Evolutionary conservation across 2,329 filamentous ascomycete species (phyloP).

Genomic region (Sphaerulina populicola): DNA sequence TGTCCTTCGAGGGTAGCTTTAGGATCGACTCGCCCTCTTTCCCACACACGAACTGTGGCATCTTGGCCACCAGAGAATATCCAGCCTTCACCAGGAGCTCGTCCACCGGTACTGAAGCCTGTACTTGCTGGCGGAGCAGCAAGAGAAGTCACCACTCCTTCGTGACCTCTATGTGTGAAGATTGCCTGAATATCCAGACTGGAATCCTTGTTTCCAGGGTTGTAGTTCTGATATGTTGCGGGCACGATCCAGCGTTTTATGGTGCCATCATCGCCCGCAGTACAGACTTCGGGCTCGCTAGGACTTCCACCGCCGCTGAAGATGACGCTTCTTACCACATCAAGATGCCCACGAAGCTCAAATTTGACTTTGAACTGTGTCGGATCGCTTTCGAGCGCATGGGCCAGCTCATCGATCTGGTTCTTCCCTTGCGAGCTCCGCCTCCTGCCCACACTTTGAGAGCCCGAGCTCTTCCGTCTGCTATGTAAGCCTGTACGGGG

Average conservation of each 20-base stretch:
- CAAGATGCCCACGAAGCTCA: conserved; percentile 81
- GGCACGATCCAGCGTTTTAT: conserved; percentile 97
- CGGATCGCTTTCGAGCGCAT: conserved; percentile 50
- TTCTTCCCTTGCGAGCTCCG: conserved; percentile 48
- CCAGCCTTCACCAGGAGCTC: conserved; percentile 88
- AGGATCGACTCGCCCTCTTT: conserved; percentile 84
- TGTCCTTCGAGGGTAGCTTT: conserved; percentile 88
- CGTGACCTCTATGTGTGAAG: conserved; percentile 90
- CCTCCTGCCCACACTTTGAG: conserved; percentile 48
- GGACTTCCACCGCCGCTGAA: conserved; percentile 95
- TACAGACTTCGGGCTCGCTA: conserved; percentile 93
- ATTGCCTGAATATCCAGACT: conserved; percentile 89
- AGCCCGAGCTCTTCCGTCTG: conserved; percentile 67
- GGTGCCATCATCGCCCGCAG: conserved; percentile 86
- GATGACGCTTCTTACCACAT: conserved; percentile 87
- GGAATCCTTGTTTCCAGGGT: conserved; percentile 40
- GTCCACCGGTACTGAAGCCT: conserved; percentile 80
- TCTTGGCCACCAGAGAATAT: conserved; percentile 97
- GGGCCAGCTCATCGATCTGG: conserved; percentile 49
- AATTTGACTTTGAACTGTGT: conserved; percentile 87
- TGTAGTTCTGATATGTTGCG: conserved; percentile 55
- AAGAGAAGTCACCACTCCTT: conserved; percentile 78
- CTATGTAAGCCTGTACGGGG: conserved; percentile 57
- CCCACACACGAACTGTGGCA: conserved; percentile 87
- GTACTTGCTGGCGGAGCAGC: conserved; percentile 80